Evolutionary conservation across 2,329 filamentous ascomycete genomes (phyloP).

Genomic region (Tolypocladium tropicale): DNA sequence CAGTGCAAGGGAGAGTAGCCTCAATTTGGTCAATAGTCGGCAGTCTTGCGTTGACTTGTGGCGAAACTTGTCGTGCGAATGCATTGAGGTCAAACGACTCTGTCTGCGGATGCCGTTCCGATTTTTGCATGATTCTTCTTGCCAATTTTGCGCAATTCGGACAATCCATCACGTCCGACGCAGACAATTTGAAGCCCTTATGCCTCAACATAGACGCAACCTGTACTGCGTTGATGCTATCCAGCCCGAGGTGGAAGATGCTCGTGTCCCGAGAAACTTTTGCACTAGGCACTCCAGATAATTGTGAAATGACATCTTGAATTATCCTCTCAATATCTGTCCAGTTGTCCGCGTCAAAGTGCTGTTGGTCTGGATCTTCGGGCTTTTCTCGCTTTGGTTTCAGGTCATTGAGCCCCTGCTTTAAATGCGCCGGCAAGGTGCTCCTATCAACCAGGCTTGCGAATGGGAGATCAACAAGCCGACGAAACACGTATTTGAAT

Average conservation of each 20-base stretch:
- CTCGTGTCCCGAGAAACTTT: constrained; percentile 53
- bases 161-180: constrained; percentile 64
- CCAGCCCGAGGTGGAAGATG: constrained; percentile 80
- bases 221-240: constrained; percentile 82
- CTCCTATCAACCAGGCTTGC: constrained; percentile 8
- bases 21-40: constrained; percentile 31
- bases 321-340: constrained; percentile 39
- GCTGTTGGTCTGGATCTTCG: constrained; percentile 4
- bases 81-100: constrained; percentile 26
- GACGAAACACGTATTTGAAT: constrained; percentile 19
- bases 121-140: constrained; percentile 11
- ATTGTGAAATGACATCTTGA: constrained; percentile 42
- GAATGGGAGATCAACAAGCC: constrained; percentile 17
- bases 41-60: constrained; percentile 14
- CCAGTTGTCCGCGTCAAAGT: constrained; percentile 29
- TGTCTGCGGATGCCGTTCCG: not conserved
- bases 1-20: constrained; percentile 64
- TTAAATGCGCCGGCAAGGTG: constrained; percentile 12
- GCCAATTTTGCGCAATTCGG: constrained; percentile 34
- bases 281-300: constrained; percentile 41
- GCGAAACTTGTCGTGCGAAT: constrained; percentile 24
- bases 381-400: constrained; percentile 9
- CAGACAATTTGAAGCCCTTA: constrained; percentile 46
- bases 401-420: constrained; percentile 10
- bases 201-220: constrained; percentile 58